These are phyloP conservation scores for Purpureocillium lavendulum DNA, from an alignment of 2,329 filamentous ascomycete genomes.

Conservation along the genomic window DNA sequence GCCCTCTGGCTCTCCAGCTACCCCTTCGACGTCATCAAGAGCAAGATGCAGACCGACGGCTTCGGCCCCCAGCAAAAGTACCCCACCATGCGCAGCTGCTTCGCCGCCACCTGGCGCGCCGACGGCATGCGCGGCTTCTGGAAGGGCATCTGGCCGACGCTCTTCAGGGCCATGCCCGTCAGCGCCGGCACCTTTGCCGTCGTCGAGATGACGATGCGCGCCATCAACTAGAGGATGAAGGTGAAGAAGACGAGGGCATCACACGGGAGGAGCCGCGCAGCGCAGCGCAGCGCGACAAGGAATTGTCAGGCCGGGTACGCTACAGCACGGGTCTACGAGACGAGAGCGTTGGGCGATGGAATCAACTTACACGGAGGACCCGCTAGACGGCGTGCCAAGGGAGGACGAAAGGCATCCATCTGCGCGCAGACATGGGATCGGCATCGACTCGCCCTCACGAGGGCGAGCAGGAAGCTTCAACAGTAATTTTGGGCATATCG, in stretches of 20 bases:
- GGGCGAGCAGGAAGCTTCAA: no score
- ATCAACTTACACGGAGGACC: no score
- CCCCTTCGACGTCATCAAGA: constrained; percentile 96
- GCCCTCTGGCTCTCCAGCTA: constrained; percentile 89
- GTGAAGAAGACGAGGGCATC: no score
- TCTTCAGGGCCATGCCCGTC: constrained; percentile 93
- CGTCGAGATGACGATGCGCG: constrained; percentile 58
- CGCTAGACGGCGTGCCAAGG: no score
- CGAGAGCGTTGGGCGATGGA: no score
- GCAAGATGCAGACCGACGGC: constrained; percentile 98
- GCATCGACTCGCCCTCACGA: no score
- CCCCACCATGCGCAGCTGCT: constrained; percentile 80
- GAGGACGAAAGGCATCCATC: no score
- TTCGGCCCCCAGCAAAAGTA: constrained; percentile 68
- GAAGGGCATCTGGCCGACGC: constrained; percentile 85
- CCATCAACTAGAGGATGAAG: constrained; percentile 34
- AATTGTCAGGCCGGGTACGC: no score
- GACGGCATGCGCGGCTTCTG: constrained; percentile 84
- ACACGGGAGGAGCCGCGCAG: no score
- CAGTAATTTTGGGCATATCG: neutral
- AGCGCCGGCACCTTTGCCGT: constrained; percentile 96
- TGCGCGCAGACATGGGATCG: no score
- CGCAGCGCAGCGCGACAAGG: no score
- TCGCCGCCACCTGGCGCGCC: constrained; percentile 67
- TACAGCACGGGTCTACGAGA: neutral